Percentiles rank a stretch among this genome's conserved stretches.
Evolutionary conservation across 768 basidiomycete species (phyloP).

Genomic region (Mycena chlorophos): DNA sequence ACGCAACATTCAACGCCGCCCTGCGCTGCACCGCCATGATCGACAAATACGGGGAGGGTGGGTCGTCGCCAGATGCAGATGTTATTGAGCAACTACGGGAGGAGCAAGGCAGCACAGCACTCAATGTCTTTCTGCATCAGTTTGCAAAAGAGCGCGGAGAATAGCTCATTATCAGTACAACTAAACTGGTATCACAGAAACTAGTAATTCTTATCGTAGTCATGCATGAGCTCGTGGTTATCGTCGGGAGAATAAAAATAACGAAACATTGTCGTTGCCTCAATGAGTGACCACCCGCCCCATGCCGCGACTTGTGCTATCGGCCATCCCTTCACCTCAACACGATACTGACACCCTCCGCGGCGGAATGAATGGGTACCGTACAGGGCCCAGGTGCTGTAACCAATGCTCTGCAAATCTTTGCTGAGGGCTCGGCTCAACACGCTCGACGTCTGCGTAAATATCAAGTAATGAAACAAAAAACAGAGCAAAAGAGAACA

Average conservation of each 20-base stretch:
- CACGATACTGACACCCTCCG: constrained; percentile 23
- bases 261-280: constrained; percentile 23
- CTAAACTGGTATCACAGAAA: not conserved
- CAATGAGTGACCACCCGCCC: constrained; percentile 26
- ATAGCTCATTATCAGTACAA: not conserved
- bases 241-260: constrained; percentile 25
- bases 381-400: constrained; percentile 21
- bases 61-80: no score
- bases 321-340: constrained; percentile 13
- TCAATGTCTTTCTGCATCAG: not conserved
- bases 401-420: constrained; percentile 20
- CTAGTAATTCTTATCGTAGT: constrained; percentile 19
- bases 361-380: constrained; percentile 26
- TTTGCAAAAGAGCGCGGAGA: not conserved
- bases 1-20: no score
- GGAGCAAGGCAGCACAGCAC: not conserved
- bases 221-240: constrained; percentile 20
- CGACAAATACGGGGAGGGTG: not conserved
- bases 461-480: not conserved
- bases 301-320: constrained; percentile 22
- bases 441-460: constrained; percentile 10
- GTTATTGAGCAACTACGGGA: not conserved
- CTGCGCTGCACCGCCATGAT: no score
- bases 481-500: not conserved
- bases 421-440: constrained; percentile 13